phyloP scores from a whole-genome alignment of 2,329 filamentous ascomycete species.

The Neofusicoccum ribis region DNA sequence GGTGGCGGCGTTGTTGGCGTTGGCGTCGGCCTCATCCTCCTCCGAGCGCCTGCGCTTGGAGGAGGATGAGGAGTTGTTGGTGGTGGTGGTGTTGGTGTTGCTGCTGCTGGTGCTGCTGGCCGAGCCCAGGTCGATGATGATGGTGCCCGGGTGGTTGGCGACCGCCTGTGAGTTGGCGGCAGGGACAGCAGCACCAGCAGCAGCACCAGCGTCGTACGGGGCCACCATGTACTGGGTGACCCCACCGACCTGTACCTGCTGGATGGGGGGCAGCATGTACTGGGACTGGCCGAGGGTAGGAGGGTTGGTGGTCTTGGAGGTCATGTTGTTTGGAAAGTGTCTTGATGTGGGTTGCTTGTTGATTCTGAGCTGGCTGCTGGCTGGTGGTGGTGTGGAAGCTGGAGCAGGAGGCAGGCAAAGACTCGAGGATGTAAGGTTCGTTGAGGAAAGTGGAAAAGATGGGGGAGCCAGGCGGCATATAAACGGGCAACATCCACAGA shows the following conservation, averaged over 20 bases:
- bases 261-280: background rate
- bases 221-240: too few relatives aligned
- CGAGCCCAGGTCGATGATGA: background rate
- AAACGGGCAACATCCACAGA: background rate
- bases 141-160: background rate
- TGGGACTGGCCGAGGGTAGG: background rate
- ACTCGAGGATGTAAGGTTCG: background rate
- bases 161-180: too few relatives aligned
- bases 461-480: background rate
- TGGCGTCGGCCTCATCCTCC: too few relatives aligned
- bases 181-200: background rate
- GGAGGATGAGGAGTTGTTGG: background rate
- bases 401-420: background rate
- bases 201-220: too few relatives aligned
- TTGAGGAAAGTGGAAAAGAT: background rate
- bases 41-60: too few relatives aligned
- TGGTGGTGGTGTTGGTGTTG: background rate
- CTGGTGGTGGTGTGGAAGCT: background rate
- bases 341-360: background rate
- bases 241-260: too few relatives aligned
- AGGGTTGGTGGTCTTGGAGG: too few relatives aligned
- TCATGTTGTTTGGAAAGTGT: too few relatives aligned
- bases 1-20: too few relatives aligned
- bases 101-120: background rate
- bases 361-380: too few relatives aligned